phyloP scores from a whole-genome alignment of 345 rosid genomes.

The Arabidopsis suecica region DNA sequence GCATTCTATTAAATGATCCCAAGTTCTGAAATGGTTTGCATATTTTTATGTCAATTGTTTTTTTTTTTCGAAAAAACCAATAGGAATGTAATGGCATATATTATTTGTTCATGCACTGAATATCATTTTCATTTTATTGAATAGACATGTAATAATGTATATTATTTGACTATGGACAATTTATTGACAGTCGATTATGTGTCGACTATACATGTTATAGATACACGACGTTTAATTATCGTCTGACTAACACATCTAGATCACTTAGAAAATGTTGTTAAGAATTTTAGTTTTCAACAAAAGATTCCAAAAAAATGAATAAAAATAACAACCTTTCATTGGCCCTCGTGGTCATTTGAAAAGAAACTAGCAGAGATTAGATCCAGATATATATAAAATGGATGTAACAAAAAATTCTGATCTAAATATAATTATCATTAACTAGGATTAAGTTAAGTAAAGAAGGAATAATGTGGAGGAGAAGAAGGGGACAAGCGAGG shows the following conservation, averaged over 20 bases:
- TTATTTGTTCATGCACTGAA: background rate
- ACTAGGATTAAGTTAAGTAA: slow-evolving; percentile 23
- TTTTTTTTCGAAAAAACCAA: too few relatives aligned
- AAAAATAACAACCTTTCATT: slow-evolving; percentile 8
- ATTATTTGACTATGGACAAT: background rate
- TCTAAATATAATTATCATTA: background rate
- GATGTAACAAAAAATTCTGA: background rate
- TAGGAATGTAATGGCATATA: background rate
- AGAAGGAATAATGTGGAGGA: slow-evolving; percentile 33
- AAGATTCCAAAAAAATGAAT: slow-evolving; percentile 17
- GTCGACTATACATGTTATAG: background rate
- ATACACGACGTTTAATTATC: slow-evolving; percentile 15
- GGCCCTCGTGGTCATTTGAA: slow-evolving; percentile 29
- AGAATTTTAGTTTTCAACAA: background rate
- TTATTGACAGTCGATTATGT: background rate
- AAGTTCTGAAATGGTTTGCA: too few relatives aligned
- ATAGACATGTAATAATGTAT: background rate
- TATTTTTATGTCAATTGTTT: too few relatives aligned
- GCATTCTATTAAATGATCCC: too few relatives aligned
- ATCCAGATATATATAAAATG: slow-evolving; percentile 19
- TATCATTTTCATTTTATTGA: background rate
- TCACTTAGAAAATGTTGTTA: background rate
- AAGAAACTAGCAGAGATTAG: slow-evolving; percentile 30
- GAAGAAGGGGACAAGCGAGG: slow-evolving; percentile 36
- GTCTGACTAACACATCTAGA: slow-evolving; percentile 13